A percentile compares a stretch with the other conserved stretches of the same genome.
Evolutionary conservation across 2,329 filamentous ascomycete species (phyloP).

Genomic region (Alternaria rosae): DNA sequence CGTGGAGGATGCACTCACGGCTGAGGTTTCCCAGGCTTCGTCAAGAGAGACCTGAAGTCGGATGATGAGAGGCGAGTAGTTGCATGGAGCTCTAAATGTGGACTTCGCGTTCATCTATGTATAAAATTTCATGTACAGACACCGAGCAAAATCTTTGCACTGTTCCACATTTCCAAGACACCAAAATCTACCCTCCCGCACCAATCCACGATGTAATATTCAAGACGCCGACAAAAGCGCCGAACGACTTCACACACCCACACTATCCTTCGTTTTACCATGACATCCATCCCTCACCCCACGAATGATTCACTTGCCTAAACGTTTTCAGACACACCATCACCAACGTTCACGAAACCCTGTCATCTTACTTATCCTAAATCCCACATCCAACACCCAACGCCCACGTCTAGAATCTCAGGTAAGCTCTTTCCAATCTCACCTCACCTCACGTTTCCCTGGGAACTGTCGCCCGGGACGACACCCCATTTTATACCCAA

Average conservation of each 20-base stretch:
- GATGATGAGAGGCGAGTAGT: background rate
- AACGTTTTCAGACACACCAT: background rate
- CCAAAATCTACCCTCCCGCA: background rate
- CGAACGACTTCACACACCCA: background rate
- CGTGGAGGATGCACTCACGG: background rate
- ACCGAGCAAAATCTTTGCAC: background rate
- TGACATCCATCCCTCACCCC: background rate
- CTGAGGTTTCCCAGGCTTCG: background rate
- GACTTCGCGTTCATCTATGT: background rate
- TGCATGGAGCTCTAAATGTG: background rate
- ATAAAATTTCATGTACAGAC: background rate
- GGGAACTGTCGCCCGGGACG: no score
- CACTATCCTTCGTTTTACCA: background rate
- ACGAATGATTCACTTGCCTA: background rate
- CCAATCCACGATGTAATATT: background rate
- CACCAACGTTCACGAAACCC: background rate
- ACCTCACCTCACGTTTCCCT: background rate
- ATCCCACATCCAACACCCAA: background rate
- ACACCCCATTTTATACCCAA: no score
- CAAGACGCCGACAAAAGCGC: background rate
- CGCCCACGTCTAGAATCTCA: background rate
- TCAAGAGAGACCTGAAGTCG: background rate
- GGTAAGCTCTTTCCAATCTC: no score
- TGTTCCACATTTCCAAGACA: accelerated
- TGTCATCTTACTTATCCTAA: background rate